Evolutionary conservation across 2,329 filamentous ascomycete species (phyloP), one percentile per base, ranked within the genome.

Genomic region (Ceratocystis alfenasii): DNA sequence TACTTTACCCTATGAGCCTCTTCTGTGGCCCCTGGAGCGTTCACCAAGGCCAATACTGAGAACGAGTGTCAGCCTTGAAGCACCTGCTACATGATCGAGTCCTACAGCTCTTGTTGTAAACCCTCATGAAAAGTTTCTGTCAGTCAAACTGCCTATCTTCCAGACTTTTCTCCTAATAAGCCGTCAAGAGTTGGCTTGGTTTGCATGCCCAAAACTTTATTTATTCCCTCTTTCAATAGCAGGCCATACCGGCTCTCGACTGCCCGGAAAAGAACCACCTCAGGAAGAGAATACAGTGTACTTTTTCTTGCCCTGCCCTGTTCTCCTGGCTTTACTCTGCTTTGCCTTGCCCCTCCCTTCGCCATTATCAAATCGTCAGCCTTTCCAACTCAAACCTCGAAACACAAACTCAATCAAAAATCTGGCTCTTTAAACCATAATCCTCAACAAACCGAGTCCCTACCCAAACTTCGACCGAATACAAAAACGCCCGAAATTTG

Each of bases 31-130:
- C 55, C 55, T 59, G 28, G 28, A 33, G 12, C 36, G 28, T 33
- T 7, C 17, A 22, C 17, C 5, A 50, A 22, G 15, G 10, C 28
- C 55, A 59, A 59, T 36, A 59, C 17, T 59, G 28, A 28, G 33
- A 63, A 12, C 10, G 36, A 41, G 25, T 45, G 44, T 63, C 61
- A 63, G 61, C 61, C 44, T 63, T 63, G 60, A 22, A 46, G 60
- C 30, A 25, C 48, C 8, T 25, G 15, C 48, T 53, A 28, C 48
- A 4, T 28, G 20, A 53, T 53, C 48, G 48, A 53, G 48, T 53
- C 48, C 48, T 17, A 6, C 48, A 15, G 3, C 48, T 53, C 25
- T 53, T 53, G 48, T 22, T 41, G 36, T 41, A 41, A 25, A 53
- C 20, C 48, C n/a, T 28, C 48, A 53, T 15, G 48, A 53, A 53